Evolutionary conservation across 2,329 filamentous ascomycete genomes (phyloP), one percentile per base, ranked within the genome.

Genomic region (Ophiostoma montium): DNA sequence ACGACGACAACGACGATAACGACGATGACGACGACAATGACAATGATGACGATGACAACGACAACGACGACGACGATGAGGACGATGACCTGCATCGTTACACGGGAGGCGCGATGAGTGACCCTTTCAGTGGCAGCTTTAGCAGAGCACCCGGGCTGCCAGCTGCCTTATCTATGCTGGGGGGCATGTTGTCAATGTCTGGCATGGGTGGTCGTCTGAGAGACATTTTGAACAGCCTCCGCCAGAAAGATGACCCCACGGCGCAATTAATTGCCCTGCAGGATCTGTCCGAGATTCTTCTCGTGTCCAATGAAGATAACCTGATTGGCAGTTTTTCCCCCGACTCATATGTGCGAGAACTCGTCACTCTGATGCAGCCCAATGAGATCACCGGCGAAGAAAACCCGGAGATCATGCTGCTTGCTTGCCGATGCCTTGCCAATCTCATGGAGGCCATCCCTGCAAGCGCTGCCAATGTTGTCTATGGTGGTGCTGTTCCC

Each of bases 371-470:
- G 57, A 96, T 98, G 92, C 84, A 94, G 58, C 84, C 86, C 3
- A 86, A 86, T 60, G 87, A 94, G 50, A 80, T 86, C 55, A 74
- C 70, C 1, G 82, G 80, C 19, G 87, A 94, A 58, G 88, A 94
- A 62, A 95, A 95, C 57, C 86, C 89, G 0, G 92, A 98, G 64
- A 86, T 96, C 53, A 96, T 96, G 90, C 80, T 98, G 12, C 74
- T 96, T 52, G 90, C 92, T 18, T 98, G 92, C 62, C 84, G 94
- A 52, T 96, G 87, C 64, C 76, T 98, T 58, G 92, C 92, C 52
- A 96, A 98, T 62, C 67, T 98, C 49, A 98, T 98, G 92, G 92
- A 98, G 64, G 94, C 90, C 23, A 70, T 98, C 30, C 89, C 92
- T 18, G 82, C 87, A 32, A 90, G 90, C 50, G 92, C 92, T 45